phyloP scores from a whole-genome alignment of 2,329 filamentous ascomycete species.

The Fusarium lateritium region DNA sequence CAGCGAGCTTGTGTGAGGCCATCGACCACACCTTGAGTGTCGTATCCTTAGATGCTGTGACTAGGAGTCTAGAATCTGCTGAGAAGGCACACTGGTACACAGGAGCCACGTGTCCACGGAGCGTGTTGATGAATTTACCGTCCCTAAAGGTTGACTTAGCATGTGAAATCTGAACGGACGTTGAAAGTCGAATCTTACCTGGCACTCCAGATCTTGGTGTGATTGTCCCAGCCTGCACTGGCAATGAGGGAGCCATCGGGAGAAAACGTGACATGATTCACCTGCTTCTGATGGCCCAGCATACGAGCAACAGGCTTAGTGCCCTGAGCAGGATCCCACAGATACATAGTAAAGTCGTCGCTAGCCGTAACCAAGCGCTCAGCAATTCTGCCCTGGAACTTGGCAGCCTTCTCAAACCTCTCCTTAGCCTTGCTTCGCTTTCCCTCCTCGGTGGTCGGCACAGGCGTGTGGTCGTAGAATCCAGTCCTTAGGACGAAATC shows the following conservation, averaged over 20 bases:
- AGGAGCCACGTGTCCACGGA: slow-evolving; percentile 89
- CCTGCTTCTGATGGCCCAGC: slow-evolving; percentile 95
- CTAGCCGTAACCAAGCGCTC: slow-evolving; percentile 92
- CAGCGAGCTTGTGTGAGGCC: slow-evolving; percentile 82
- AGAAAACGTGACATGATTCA: slow-evolving; percentile 95
- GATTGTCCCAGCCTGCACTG: slow-evolving; percentile 92
- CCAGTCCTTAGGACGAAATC: slow-evolving; percentile 90
- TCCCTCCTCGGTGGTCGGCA: slow-evolving; percentile 78
- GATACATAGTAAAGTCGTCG: slow-evolving; percentile 96
- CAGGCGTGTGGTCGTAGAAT: slow-evolving; percentile 84
- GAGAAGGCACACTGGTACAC: slow-evolving; percentile 96
- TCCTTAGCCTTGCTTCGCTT: slow-evolving; percentile 82
- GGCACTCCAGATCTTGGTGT: slow-evolving; percentile 92
- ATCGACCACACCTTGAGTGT: slow-evolving; percentile 97
- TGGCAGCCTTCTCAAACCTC: slow-evolving; percentile 89
- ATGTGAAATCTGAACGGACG: background rate
- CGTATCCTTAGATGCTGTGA: slow-evolving; percentile 91
- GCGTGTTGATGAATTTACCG: slow-evolving; percentile 85
- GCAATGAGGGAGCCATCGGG: slow-evolving; percentile 91
- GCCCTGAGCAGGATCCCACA: slow-evolving; percentile 87
- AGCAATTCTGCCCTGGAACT: slow-evolving; percentile 79
- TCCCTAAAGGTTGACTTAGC: slow-evolving; percentile 59
- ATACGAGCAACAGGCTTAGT: slow-evolving; percentile 90
- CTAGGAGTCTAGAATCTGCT: slow-evolving; percentile 89
- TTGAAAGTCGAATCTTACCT: slow-evolving; percentile 61